These are phyloP conservation scores for Populus hybrid DNA, from an alignment of 441 rosid genomes.

Conservation along the genomic window DNA sequence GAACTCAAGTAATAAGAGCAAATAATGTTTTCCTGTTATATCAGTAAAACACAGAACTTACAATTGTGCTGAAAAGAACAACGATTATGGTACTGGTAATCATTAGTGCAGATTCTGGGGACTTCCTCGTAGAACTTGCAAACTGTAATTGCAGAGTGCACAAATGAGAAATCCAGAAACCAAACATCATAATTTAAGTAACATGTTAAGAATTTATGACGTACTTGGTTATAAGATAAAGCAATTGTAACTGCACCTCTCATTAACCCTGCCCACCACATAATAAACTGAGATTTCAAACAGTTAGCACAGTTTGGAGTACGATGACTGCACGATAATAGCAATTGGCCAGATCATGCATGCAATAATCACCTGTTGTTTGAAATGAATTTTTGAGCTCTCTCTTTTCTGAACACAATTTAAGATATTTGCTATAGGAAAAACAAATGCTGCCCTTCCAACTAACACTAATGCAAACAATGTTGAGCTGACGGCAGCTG, in stretches of 20 bases:
- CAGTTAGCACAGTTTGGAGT: slow-evolving; percentile 19
- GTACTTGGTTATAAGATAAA: slow-evolving; percentile 48
- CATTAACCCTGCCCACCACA: slow-evolving; percentile 86
- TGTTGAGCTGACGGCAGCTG: slow-evolving; percentile 46
- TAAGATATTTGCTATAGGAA: slow-evolving; percentile 47
- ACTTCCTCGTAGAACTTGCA: slow-evolving; percentile 6
- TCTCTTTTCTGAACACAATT: slow-evolving; percentile 32
- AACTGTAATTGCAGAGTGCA: slow-evolving; percentile 40
- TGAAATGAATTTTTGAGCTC: slow-evolving; percentile 36
- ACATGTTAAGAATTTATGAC: background rate
- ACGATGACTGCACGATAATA: background rate
- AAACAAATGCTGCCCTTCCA: slow-evolving; percentile 65
- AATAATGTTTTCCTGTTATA: background rate
- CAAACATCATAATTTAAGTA: background rate
- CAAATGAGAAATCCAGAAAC: slow-evolving; percentile 10
- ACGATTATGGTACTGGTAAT: slow-evolving; percentile 57
- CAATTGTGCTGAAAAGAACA: slow-evolving; percentile 68
- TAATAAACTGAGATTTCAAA: slow-evolving; percentile 41
- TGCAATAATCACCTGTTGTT: slow-evolving; percentile 43
- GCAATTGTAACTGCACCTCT: slow-evolving; percentile 84
- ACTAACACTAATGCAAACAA: slow-evolving; percentile 46
- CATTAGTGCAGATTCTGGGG: slow-evolving; percentile 41
- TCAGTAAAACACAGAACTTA: slow-evolving; percentile 23
- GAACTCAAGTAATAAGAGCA: background rate
- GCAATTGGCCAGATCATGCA: background rate